phyloP scores from a whole-genome alignment of 768 basidiomycete genomes.

The Botryobasidium botryosum region DNA sequence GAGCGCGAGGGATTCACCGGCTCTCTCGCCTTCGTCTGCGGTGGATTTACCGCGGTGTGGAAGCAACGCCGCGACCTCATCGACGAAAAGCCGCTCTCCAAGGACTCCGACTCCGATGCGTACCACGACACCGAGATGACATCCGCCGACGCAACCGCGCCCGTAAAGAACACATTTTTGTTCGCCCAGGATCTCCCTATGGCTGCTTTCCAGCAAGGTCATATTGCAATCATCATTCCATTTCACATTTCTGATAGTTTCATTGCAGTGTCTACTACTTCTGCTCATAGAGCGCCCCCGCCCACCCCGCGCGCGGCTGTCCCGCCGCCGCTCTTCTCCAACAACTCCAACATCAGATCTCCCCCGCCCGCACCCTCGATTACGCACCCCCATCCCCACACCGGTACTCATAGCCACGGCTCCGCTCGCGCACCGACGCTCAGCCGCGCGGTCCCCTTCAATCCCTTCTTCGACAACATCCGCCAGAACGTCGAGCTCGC shows the following conservation, averaged over 20 bases:
- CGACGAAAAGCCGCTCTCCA: conserved; percentile 29
- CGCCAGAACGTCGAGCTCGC: conserved; percentile 75
- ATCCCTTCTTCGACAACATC: conserved; percentile 93
- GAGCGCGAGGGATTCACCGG: conserved; percentile 39
- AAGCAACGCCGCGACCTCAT: no score
- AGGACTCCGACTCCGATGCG: conserved; percentile 29
- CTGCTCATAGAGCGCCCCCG: no score
- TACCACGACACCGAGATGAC: conserved; percentile 17
- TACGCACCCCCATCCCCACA: no score
- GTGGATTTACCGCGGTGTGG: conserved; percentile 60
- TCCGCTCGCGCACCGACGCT: no score
- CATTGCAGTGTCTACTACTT: conserved; percentile 8
- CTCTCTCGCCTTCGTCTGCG: conserved; percentile 59
- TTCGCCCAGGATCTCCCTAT: conserved; percentile 19
- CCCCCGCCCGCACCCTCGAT: no score
- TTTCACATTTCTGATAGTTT: neutral
- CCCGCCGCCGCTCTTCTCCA: no score
- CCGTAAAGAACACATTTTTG: conserved; percentile 8
- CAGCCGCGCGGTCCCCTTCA: conserved; percentile 45
- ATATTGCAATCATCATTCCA: no score
- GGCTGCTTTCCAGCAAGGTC: conserved; percentile 24
- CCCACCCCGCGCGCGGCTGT: no score
- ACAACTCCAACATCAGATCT: no score
- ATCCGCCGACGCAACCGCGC: neutral
- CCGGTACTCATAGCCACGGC: no score